Base-by-base conservation (phyloP, 164 flowering plant species). In the Protea cynaroides region DNA sequence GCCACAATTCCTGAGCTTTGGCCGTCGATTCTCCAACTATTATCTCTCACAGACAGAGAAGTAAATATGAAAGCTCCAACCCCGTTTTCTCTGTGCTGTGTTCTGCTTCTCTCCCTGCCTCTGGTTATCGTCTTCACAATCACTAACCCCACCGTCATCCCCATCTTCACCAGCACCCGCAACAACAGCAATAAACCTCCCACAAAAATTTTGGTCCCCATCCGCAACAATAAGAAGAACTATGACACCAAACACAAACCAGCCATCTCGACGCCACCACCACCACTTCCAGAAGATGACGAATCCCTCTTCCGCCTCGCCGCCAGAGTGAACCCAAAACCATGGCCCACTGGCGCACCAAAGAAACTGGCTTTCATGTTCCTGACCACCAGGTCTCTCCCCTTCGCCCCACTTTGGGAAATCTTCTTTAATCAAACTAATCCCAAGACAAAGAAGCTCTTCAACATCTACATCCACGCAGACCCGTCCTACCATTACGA, bases 331-430 rank as follows among this genome's bases (percentile, higher is more conserved):
- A 72, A 71, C 64, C 68, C 81, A 25, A 72, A 68, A 17, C 79
- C 82, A 21, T 29, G 70, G 2, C 38, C 46, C 9, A 59, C 52
- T 1, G 14, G 46, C 10, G 15, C 64, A 50, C 82, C 77, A 7
- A 66, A 56, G 65, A 87, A 83, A 43, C 19, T 87, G 0, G 97
- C 97, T 3, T 91, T 88, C 70, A 60, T 91, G 84, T 92, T 87
- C 76, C 70, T 92, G 7, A 83, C 91, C 23, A 85, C 87, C 1
- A 52, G 81, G 0, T 80, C 86, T 8, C 82, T 92, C n/a, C 87
- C 89, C 1, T 77, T 86, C 47, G 82, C 93, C 6, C 87, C 92
- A 1, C 80, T 89, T 1, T 85, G 96, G 96, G 84, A 89, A 52
- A 69, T 64, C 12, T 89, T 56, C 75, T 87, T 89, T 76, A 8